phyloP scores from a whole-genome alignment of 768 basidiomycete species.

The Suillus cothurnatus region DNA sequence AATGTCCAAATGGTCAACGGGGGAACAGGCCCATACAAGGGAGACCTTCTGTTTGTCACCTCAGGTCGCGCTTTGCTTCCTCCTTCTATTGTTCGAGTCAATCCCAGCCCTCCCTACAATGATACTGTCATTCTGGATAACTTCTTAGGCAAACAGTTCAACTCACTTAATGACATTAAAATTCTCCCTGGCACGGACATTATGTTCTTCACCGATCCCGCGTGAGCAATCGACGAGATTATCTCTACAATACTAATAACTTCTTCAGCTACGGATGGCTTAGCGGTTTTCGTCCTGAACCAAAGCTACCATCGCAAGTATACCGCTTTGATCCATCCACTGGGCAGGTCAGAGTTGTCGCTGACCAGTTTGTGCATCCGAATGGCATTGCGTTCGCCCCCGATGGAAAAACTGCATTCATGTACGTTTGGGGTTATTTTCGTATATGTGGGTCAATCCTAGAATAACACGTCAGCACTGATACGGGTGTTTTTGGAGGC shows the following conservation, averaged over 20 bases:
- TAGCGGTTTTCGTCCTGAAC: slow-evolving; percentile 41
- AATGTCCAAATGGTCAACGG: slow-evolving; percentile 72
- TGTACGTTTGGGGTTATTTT: slow-evolving; percentile 18
- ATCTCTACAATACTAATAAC: background rate
- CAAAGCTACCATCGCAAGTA: slow-evolving; percentile 45
- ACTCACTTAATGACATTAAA: slow-evolving; percentile 79
- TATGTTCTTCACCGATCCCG: slow-evolving; percentile 75
- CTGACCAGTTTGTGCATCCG: slow-evolving; percentile 41
- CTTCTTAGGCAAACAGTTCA: slow-evolving; percentile 79
- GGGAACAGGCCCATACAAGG: slow-evolving; percentile 66
- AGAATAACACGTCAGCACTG: slow-evolving; percentile 18
- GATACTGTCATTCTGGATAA: slow-evolving; percentile 74
- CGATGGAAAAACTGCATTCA: slow-evolving; percentile 33
- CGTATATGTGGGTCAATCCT: background rate
- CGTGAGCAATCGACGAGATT: slow-evolving; percentile 41
- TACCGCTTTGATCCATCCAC: slow-evolving; percentile 45
- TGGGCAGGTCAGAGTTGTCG: slow-evolving; percentile 44
- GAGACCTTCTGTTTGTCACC: slow-evolving; percentile 59
- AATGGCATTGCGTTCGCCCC: slow-evolving; percentile 43
- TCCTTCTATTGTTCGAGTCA: slow-evolving; percentile 63
- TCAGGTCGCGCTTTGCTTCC: slow-evolving; percentile 67
- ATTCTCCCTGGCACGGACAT: slow-evolving; percentile 65
- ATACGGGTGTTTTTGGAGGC: slow-evolving; percentile 23
- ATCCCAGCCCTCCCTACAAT: slow-evolving; percentile 65
- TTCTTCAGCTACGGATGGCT: slow-evolving; percentile 41